Conservation (phyloP, 305 asterid species). For the Fraxinus floribunda region DNA sequence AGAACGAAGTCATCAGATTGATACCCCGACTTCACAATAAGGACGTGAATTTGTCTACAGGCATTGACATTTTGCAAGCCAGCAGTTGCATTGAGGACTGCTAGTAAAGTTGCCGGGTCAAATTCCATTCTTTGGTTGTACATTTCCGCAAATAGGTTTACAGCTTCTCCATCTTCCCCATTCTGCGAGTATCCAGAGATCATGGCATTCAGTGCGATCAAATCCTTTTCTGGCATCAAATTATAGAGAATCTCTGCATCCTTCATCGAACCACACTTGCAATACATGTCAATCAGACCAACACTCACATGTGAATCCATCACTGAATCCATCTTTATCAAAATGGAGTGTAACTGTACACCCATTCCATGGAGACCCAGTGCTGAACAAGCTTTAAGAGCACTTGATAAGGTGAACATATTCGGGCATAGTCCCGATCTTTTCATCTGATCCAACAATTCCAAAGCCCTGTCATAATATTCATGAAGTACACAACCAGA, state of each 20-base stretch:
- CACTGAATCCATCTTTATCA: conserved; percentile 52
- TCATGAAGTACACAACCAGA: conserved; percentile 72
- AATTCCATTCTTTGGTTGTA: conserved; percentile 41
- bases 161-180: conserved; percentile 56
- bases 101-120: conserved; percentile 67
- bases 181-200: conserved; percentile 64
- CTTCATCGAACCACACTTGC: conserved; percentile 55
- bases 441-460: conserved; percentile 55
- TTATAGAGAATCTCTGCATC: conserved; percentile 52
- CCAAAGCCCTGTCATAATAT: conserved; percentile 50
- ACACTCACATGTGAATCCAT: conserved; percentile 65
- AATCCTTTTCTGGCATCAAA: conserved; percentile 56
- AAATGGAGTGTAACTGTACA: conserved; percentile 54
- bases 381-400: conserved; percentile 78
- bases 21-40: conserved; percentile 62
- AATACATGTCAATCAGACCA: conserved; percentile 80
- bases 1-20: conserved; percentile 51
- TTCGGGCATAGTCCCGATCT: conserved; percentile 57
- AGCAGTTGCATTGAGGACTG: conserved; percentile 62
- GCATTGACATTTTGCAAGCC: conserved; percentile 37
- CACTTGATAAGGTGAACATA: conserved; percentile 81
- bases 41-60: conserved; percentile 67
- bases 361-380: conserved; percentile 53
- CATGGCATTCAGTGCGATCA: conserved; percentile 68
- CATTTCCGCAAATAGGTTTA: conserved; percentile 55